A percentile compares a stretch with the other conserved stretches of the same genome.
Evolutionary conservation across 805 yeast genomes (phyloP).

Genomic region (Wickerhamia fluorescens): DNA sequence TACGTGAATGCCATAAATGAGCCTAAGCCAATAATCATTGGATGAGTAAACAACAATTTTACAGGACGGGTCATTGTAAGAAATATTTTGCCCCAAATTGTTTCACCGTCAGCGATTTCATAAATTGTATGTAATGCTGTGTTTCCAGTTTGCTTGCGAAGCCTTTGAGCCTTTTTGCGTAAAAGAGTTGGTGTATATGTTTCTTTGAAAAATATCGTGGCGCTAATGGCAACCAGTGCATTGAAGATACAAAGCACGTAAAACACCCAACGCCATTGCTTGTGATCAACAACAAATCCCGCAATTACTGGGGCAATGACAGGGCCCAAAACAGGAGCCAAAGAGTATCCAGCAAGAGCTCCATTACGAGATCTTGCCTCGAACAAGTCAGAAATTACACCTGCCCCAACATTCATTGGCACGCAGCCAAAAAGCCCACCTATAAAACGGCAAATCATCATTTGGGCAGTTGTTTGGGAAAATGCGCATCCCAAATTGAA

Average conservation of each 20-base stretch:
- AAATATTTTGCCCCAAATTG: conserved; percentile 32
- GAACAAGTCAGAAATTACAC: conserved; percentile 58
- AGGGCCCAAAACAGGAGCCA: conserved; percentile 67
- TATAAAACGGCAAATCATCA: conserved; percentile 52
- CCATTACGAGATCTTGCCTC: conserved; percentile 43
- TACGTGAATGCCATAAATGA: conserved; percentile 58
- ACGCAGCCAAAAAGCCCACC: conserved; percentile 67
- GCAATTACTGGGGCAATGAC: conserved; percentile 54
- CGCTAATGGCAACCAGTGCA: conserved; percentile 37
- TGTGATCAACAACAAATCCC: conserved; percentile 47
- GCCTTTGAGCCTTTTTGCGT: conserved; percentile 35
- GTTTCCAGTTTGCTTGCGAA: conserved; percentile 52
- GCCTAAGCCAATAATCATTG: conserved; percentile 60
- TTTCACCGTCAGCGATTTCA: conserved; percentile 49
- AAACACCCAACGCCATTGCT: conserved; percentile 63
- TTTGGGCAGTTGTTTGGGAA: conserved; percentile 49
- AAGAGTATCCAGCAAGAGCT: conserved; percentile 52
- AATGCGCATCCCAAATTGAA: conserved; percentile 60
- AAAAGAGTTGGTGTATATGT: conserved; percentile 54
- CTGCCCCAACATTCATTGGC: conserved; percentile 64
- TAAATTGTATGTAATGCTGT: conserved; percentile 49
- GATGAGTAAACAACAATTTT: conserved; percentile 45
- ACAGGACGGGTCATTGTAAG: conserved; percentile 50
- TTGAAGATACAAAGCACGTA: conserved; percentile 54
- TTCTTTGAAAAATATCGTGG: conserved; percentile 48